Evolutionary conservation across 257 asterid species (phyloP).

Genomic region (Nicotiana paniculata): DNA sequence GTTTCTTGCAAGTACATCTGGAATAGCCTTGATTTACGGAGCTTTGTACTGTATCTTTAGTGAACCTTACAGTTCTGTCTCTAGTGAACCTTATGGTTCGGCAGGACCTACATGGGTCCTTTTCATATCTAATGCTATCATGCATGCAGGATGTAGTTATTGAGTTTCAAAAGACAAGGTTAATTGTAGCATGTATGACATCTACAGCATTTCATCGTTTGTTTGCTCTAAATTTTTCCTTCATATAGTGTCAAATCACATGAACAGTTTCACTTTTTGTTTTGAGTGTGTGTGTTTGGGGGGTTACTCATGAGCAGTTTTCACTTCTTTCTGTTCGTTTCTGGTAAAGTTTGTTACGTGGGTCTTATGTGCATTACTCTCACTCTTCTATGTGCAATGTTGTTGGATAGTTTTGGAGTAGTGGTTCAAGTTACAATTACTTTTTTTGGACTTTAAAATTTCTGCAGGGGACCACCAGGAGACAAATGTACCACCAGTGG

Average conservation of each 20-base stretch:
- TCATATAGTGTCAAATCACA: not conserved
- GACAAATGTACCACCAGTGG: slow-evolving; percentile 68
- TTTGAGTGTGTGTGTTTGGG: not conserved
- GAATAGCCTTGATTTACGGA: not conserved
- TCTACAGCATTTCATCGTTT: not conserved
- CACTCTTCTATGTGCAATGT: not conserved
- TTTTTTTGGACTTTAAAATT: not conserved
- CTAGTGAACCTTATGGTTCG: not conserved
- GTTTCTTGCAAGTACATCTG: not conserved
- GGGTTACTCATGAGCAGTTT: not conserved
- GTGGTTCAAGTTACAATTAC: not conserved
- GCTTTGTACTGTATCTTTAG: not conserved
- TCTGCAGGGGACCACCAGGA: slow-evolving; percentile 59
- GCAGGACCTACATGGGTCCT: not conserved
- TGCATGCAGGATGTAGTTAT: not conserved
- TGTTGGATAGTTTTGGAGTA: not conserved
- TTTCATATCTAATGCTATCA: not conserved
- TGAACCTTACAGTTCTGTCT: not conserved
- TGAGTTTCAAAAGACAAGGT: not conserved
- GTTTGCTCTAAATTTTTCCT: not conserved
- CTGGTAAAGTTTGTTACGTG: not conserved
- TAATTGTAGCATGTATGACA: not conserved
- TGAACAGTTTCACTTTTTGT: not conserved
- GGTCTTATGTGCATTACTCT: not conserved
- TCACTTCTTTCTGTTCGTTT: not conserved